A percentile compares a stretch with the other conserved stretches of the same genome.
Conservation (phyloP, 495 filamentous ascomycete species). For the Neurospora hispaniola region DNA sequence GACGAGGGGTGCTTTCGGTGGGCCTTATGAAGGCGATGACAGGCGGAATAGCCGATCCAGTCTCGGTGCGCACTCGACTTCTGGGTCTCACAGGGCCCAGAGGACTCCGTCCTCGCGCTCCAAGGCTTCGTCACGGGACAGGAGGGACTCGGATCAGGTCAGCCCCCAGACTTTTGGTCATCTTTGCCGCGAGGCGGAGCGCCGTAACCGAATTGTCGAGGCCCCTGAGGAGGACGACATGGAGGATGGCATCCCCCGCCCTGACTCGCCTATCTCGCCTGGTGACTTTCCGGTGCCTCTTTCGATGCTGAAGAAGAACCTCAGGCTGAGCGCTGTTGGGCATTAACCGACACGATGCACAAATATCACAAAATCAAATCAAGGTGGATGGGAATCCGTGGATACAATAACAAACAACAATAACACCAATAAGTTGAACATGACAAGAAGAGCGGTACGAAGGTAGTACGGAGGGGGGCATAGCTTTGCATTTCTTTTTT, state of each 20-base stretch:
- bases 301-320: constrained; percentile 33
- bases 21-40: background rate
- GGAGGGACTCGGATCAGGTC: constrained; percentile 4
- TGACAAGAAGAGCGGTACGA: background rate
- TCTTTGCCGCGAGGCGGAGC: constrained; percentile 4
- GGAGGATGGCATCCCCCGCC: constrained; percentile 16
- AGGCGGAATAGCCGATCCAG: constrained; percentile 9
- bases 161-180: constrained; percentile 2
- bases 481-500: constrained; percentile 3
- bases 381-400: background rate
- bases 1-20: background rate
- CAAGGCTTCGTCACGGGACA: constrained; percentile 4
- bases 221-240: constrained; percentile 14
- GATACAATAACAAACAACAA: background rate
- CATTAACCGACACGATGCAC: constrained; percentile 10
- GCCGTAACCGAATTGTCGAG: constrained; percentile 14
- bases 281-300: constrained; percentile 17
- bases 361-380: background rate
- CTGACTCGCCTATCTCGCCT: constrained; percentile 29
- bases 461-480: constrained; percentile 3
- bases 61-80: constrained; percentile 5
- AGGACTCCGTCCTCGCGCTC: background rate
- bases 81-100: constrained; percentile 2
- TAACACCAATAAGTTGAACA: background rate
- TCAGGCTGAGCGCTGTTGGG: constrained; percentile 37